phyloP scores from a whole-genome alignment of 768 basidiomycete species.

The Amanita polypyramis region DNA sequence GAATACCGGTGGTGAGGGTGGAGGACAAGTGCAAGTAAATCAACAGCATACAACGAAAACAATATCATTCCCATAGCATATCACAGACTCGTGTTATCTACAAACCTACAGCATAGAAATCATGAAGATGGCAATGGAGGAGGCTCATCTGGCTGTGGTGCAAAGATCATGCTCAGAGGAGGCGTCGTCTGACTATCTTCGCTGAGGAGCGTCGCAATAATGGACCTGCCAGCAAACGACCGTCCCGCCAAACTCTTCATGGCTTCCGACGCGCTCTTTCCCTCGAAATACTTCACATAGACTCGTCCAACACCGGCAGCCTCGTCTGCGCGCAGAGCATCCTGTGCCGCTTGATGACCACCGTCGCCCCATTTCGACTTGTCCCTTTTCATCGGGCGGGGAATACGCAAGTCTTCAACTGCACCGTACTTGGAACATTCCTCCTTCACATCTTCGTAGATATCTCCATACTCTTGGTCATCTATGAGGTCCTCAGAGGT shows the following conservation, averaged over 20 bases:
- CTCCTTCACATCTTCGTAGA: slow-evolving; percentile 90
- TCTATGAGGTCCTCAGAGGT: slow-evolving; percentile 82
- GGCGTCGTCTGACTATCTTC: slow-evolving; percentile 83
- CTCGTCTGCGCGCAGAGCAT: slow-evolving; percentile 71
- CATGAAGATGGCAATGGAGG: slow-evolving; percentile 51
- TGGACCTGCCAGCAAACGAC: slow-evolving; percentile 78
- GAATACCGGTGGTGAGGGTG: neutral
- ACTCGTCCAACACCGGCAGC: slow-evolving; percentile 91
- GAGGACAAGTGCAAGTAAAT: neutral
- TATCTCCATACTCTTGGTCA: slow-evolving; percentile 88
- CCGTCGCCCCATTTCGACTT: slow-evolving; percentile 72
- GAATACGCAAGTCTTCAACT: slow-evolving; percentile 82
- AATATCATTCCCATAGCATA: neutral
- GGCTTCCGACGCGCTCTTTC: slow-evolving; percentile 54
- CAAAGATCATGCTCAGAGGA: slow-evolving; percentile 73
- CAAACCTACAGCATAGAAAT: neutral
- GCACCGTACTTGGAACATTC: slow-evolving; percentile 75
- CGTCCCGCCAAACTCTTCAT: slow-evolving; percentile 85
- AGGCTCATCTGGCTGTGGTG: slow-evolving; percentile 73
- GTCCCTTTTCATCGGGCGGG: slow-evolving; percentile 80
- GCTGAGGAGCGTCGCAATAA: slow-evolving; percentile 74
- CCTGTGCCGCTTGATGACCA: slow-evolving; percentile 47
- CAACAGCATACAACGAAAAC: neutral
- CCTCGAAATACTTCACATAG: slow-evolving; percentile 76
- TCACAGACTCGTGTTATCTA: neutral